Percentiles rank a stretch among this genome's conserved stretches.
These are phyloP conservation scores for Leccinum uliginosum DNA, from an alignment of 768 basidiomycete genomes.

Conservation along the genomic window DNA sequence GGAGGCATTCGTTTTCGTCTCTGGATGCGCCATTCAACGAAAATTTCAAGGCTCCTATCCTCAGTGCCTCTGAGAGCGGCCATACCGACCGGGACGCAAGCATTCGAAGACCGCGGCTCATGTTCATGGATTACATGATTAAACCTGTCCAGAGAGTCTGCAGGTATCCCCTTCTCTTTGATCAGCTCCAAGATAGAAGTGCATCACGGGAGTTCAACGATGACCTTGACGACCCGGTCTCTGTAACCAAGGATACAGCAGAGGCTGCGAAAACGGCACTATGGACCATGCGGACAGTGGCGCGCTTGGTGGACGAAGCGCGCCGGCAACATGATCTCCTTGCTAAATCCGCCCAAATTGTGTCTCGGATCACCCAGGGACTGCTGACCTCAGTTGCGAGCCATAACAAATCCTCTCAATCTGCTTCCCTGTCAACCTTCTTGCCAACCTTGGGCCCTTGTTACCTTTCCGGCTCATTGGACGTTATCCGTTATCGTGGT, in stretches of 20 bases:
- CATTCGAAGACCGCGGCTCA: conserved; percentile 41
- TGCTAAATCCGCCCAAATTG: conserved; percentile 62
- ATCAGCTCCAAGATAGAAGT: conserved; percentile 46
- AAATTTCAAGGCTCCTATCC: conserved; percentile 29
- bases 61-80: conserved; percentile 29
- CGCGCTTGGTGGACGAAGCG: conserved; percentile 78
- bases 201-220: background rate
- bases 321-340: conserved; percentile 60
- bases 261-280: conserved; percentile 41
- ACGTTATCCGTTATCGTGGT: conserved; percentile 73
- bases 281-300: conserved; percentile 71
- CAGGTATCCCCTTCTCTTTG: conserved; percentile 88
- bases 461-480: conserved; percentile 78
- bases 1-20: conserved; percentile 47
- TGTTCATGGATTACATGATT: conserved; percentile 87
- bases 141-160: conserved; percentile 96
- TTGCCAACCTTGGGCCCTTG: conserved; percentile 75
- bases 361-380: conserved; percentile 55
- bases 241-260: background rate
- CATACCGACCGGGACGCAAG: conserved; percentile 27
- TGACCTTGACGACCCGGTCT: background rate
- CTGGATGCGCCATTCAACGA: conserved; percentile 39
- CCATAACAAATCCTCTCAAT: conserved; percentile 30
- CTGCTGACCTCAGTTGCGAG: conserved; percentile 26
- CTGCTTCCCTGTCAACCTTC: conserved; percentile 49